Evolutionary conservation across 257 asterid genomes (phyloP).

Genomic region (Fraxinus anomala): DNA sequence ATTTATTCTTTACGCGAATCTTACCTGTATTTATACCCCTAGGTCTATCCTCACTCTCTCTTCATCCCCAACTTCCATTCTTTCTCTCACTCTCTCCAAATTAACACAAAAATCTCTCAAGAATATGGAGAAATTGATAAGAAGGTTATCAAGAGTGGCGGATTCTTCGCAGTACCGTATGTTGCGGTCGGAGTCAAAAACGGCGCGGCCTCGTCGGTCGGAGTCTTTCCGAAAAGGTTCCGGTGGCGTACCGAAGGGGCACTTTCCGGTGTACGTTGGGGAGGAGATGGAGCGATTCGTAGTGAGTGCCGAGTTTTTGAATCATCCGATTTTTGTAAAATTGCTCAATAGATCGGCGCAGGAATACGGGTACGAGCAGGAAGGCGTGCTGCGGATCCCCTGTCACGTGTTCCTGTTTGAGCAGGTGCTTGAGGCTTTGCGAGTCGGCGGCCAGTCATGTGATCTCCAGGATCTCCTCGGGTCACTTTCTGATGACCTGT

Average conservation of each 20-base stretch:
- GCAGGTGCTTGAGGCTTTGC: constrained; percentile 58
- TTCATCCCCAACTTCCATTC: not conserved
- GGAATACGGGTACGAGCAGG: constrained; percentile 63
- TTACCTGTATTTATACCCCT: constrained; percentile 22
- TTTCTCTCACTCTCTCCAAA: constrained; percentile 13
- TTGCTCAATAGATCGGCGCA: constrained; percentile 58
- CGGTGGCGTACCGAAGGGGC: constrained; percentile 56
- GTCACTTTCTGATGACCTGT: constrained; percentile 38
- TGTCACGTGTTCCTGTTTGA: constrained; percentile 60
- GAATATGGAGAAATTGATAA: constrained; percentile 50
- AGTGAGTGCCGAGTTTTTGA: constrained; percentile 56
- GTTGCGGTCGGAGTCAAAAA: constrained; percentile 34
- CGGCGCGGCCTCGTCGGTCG: constrained; percentile 29
- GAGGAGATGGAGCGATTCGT: constrained; percentile 71
- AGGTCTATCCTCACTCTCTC: not conserved
- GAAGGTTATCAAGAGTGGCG: constrained; percentile 47
- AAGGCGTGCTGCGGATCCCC: constrained; percentile 65
- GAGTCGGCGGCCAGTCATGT: constrained; percentile 35
- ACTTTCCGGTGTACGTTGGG: constrained; percentile 64
- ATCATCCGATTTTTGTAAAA: constrained; percentile 58
- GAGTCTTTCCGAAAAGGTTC: constrained; percentile 35
- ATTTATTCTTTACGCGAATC: not conserved
- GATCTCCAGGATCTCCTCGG: constrained; percentile 49
- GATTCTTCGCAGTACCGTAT: constrained; percentile 48
- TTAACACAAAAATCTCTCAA: constrained; percentile 18